Base-by-base conservation (phyloP, 1,284 basidiomycete species). In the Chondrostereum purpureum region DNA sequence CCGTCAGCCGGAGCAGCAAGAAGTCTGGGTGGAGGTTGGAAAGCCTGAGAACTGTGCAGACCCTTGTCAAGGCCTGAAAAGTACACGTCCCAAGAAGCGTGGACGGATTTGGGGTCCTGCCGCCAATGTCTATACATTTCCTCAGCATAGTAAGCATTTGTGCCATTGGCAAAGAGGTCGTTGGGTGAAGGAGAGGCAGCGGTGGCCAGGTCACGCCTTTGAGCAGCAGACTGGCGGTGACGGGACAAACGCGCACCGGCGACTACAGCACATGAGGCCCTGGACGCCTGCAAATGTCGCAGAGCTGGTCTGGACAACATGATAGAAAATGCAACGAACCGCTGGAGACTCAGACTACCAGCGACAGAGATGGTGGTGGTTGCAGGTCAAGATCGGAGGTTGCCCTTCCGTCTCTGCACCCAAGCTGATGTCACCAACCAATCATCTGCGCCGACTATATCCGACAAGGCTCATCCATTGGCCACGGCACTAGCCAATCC, bases 111-210 rank as follows among this genome's bases (percentile, higher is more conserved):
- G 34, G 92, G 91, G 68, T 99, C 90, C 66, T 88, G 73, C 66
- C 82, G 83, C 91, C 91, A 96, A 55, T 83, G 78, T 55, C 80
- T 79, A 69, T 93, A 94, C 92, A 95, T 94, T 69, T 95, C 91
- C 61, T 97, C 94, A 38, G 87, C 88, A 63, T 99, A 98, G 72
- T 95, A 94, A 34, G 90, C 75, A 68, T 96, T 96, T 39, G 85
- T 92, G 44, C 91, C 91, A 53, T 88, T 93, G 17, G 91, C 91
- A 61, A 95, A 94, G 14, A 78, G 72, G 61, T 88, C 85, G 53
- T 85, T 85, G 16, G 82, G 65, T 1, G 84, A 87, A 2, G 83
- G 83, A 17, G 76, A 62, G 2, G 71, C 66, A 4, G 74, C 66
- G 22, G 78, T 78, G 19, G 80, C 82, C 45, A 80, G 60, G 22